phyloP scores from a whole-genome alignment of 1,139 yeast species.

The Taphrina betulina region DNA sequence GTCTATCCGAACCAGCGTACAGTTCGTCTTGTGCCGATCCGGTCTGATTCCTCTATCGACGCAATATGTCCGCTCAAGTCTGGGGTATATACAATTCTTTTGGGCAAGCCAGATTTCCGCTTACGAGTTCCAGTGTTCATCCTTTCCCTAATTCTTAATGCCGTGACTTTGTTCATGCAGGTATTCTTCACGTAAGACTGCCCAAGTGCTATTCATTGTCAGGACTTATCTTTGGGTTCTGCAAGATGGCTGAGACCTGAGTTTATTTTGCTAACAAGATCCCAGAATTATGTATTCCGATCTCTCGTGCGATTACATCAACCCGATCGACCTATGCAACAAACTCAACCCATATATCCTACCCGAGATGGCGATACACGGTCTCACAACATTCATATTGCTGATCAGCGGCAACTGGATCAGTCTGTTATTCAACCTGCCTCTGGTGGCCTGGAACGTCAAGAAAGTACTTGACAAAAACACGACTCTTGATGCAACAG shows the following conservation, averaged over 20 bases:
- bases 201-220: neutral
- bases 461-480: slow-evolving; percentile 66
- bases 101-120: no score
- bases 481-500: slow-evolving; percentile 94
- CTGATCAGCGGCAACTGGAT: slow-evolving; percentile 92
- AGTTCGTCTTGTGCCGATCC: no score
- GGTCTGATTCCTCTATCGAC: no score
- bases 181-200: slow-evolving; percentile 16
- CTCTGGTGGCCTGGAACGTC: slow-evolving; percentile 76
- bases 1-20: no score
- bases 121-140: slow-evolving; percentile 3
- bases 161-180: slow-evolving; percentile 19
- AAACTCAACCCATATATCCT: slow-evolving; percentile 80
- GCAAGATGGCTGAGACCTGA: no score
- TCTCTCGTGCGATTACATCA: slow-evolving; percentile 66
- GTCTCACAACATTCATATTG: slow-evolving; percentile 65
- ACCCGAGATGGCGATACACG: slow-evolving; percentile 90
- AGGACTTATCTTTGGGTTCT: no score
- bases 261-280: no score
- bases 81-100: slow-evolving; percentile 8
- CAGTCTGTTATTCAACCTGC: slow-evolving; percentile 79
- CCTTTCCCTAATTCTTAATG: slow-evolving; percentile 11
- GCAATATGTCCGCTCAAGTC: slow-evolving; percentile 9
- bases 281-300: slow-evolving; percentile 23
- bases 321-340: slow-evolving; percentile 94